Percentiles rank a stretch among this genome's conserved stretches.
These are phyloP conservation scores for Xylaria bambusicola DNA, from an alignment of 495 filamentous ascomycete genomes.

Conservation along the genomic window DNA sequence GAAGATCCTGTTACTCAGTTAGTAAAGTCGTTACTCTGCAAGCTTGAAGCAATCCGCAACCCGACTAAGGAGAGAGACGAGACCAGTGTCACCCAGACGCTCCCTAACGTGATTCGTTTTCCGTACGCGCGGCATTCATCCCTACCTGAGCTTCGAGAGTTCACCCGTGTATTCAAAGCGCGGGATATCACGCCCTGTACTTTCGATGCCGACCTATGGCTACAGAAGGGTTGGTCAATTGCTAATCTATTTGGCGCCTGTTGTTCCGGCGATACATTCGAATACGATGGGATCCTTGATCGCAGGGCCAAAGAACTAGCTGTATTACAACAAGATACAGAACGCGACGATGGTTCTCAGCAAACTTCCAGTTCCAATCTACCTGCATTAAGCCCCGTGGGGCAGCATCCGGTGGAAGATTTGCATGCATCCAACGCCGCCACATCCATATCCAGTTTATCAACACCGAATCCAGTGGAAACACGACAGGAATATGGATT, in stretches of 20 bases:
- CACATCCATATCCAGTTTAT: not conserved
- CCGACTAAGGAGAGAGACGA: conserved; percentile 12
- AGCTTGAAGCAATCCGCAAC: conserved; percentile 23
- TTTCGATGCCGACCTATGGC: conserved; percentile 65
- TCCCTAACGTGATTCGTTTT: conserved; percentile 59
- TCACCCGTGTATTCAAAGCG: conserved; percentile 69
- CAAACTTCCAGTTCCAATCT: not conserved
- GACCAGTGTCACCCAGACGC: not conserved
- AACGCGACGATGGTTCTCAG: not conserved
- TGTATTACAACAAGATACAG: not conserved
- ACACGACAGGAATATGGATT: not conserved
- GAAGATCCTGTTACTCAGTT: conserved; percentile 30
- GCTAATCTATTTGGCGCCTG: conserved; percentile 67
- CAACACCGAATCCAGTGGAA: not conserved
- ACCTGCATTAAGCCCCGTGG: not conserved
- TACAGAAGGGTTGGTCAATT: conserved; percentile 60
- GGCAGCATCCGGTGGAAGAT: not conserved
- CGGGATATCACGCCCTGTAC: conserved; percentile 85
- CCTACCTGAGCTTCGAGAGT: conserved; percentile 71
- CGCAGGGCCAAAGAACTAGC: conserved; percentile 19
- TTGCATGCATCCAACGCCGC: not conserved
- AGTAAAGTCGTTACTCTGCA: conserved; percentile 34
- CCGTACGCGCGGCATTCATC: conserved; percentile 93
- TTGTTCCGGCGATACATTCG: conserved; percentile 62
- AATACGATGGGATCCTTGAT: conserved; percentile 66